Percentiles rank a stretch among this genome's conserved stretches.
phyloP scores from a whole-genome alignment of 1,284 basidiomycete species.

The Pholiota adiposa region DNA sequence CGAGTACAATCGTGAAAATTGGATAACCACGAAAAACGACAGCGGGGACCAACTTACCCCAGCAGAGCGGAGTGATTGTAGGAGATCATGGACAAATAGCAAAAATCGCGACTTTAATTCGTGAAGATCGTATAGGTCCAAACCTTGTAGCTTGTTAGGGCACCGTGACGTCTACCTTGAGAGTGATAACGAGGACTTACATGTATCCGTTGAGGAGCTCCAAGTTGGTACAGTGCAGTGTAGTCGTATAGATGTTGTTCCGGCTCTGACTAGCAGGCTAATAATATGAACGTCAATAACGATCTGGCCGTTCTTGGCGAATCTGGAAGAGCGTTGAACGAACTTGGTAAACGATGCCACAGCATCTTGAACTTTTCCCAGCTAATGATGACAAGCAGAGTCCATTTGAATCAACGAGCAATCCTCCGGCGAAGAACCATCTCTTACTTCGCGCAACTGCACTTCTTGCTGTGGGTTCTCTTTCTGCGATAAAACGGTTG shows the following conservation, averaged over 20 bases:
- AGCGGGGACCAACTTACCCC: constrained; percentile 48
- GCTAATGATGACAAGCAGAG: constrained; percentile 1
- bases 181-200: constrained; percentile 38
- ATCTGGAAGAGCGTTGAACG: constrained; percentile 20
- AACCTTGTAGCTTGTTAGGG: constrained; percentile 38
- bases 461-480: constrained; percentile 27
- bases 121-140: constrained; percentile 70
- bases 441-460: constrained; percentile 46
- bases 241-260: constrained; percentile 47
- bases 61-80: constrained; percentile 59
- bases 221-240: constrained; percentile 70
- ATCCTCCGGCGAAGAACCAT: not conserved
- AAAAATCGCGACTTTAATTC: constrained; percentile 65
- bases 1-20: not conserved
- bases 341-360: constrained; percentile 63
- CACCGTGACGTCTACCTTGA: not conserved
- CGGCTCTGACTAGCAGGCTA: constrained; percentile 46
- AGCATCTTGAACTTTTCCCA: constrained; percentile 49
- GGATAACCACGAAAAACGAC: not conserved
- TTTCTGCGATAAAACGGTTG: constrained; percentile 7
- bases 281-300: constrained; percentile 1
- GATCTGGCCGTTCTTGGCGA: not conserved
- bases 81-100: constrained; percentile 66
- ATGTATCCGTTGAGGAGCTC: constrained; percentile 57
- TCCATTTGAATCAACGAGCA: not conserved